phyloP scores from a whole-genome alignment of 2,329 filamentous ascomycete genomes.

The Ophiostoma pallidulum region DNA sequence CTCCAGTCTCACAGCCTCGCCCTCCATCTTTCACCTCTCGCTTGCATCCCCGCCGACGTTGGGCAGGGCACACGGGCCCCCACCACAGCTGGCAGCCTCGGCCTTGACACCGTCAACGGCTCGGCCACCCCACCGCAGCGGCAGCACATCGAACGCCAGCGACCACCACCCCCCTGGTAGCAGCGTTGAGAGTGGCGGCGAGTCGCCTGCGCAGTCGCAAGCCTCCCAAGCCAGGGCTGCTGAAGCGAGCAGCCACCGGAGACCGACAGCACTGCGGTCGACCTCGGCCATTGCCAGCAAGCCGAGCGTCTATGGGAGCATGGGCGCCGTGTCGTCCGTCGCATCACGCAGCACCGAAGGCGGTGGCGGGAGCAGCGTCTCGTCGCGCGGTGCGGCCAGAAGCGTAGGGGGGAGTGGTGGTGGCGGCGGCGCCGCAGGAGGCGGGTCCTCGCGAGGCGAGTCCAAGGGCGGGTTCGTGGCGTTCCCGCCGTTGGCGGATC shows the following conservation, averaged over 20 bases:
- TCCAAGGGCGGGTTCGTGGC: slow-evolving; percentile 31
- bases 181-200: slow-evolving; percentile 13
- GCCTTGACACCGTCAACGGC: slow-evolving; percentile 4
- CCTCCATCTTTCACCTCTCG: slow-evolving; percentile 13
- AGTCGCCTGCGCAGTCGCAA: neutral
- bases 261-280: slow-evolving; percentile 39
- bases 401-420: neutral
- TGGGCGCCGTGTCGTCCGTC: neutral
- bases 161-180: slow-evolving; percentile 8
- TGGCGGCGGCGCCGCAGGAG: slow-evolving; percentile 12
- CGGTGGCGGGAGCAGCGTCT: neutral
- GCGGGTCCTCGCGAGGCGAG: slow-evolving; percentile 6
- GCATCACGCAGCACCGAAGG: neutral
- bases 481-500: slow-evolving; percentile 49
- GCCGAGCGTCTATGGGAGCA: slow-evolving; percentile 17
- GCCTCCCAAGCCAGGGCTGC: slow-evolving; percentile 10
- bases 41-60: slow-evolving; percentile 7
- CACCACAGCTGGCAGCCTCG: neutral
- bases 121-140: slow-evolving; percentile 18
- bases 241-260: slow-evolving; percentile 25
- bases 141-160: slow-evolving; percentile 17
- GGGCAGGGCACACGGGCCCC: neutral
- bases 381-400: neutral
- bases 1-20: slow-evolving; percentile 18
- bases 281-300: slow-evolving; percentile 42